Base-by-base conservation (phyloP, 2,329 filamentous ascomycete species). In the Aspergillus ibericus region DNA sequence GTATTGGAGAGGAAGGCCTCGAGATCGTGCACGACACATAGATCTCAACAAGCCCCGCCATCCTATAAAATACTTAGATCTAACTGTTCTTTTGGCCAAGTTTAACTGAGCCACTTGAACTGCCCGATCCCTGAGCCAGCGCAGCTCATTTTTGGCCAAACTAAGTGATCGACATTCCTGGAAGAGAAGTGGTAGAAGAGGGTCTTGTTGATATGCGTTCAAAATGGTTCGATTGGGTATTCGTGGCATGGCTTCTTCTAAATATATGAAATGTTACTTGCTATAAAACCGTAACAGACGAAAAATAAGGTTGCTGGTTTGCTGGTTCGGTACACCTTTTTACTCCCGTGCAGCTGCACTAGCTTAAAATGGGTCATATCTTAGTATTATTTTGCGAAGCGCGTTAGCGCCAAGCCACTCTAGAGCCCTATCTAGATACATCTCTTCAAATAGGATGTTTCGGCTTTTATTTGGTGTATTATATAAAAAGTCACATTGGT, bases 1-100 rank as follows among this genome's bases (percentile, higher is more conserved):
- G 71, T 98, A 98, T 73, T 98, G 95, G 34, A 99, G 77, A 1
- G 95, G 95, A 58, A 87, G 84, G 1, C 92, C 92, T n/a, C 65
- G 73, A 3, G 81, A 77, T 59, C 85, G 77, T 47, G 72, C 65
- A 18, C 53, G 53, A 54, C 77, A 82, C 68, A 79, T 73, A 3
- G 56, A 62, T 49, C 62, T 66, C 18, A 83, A 65, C 4, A 71
- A 59, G 47, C 58, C 63, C 42, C 63, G 72, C 72, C 70, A 71
- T 63, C 66, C 63, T n/a, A 7, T 59, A 49, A 48, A 62, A 18
- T 54, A 7, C 5, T 22, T 53, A n/a, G 48, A 32, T 20, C 16
- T 8, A 5, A 22, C 25, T 22, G 12, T 18, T 4, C 18, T 53
- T 36, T 8, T 38, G 10, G 27, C 29, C 29, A 32, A 27, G 38